Base-by-base conservation (phyloP, 1,284 basidiomycete genomes). In the Trametes pubescens region DNA sequence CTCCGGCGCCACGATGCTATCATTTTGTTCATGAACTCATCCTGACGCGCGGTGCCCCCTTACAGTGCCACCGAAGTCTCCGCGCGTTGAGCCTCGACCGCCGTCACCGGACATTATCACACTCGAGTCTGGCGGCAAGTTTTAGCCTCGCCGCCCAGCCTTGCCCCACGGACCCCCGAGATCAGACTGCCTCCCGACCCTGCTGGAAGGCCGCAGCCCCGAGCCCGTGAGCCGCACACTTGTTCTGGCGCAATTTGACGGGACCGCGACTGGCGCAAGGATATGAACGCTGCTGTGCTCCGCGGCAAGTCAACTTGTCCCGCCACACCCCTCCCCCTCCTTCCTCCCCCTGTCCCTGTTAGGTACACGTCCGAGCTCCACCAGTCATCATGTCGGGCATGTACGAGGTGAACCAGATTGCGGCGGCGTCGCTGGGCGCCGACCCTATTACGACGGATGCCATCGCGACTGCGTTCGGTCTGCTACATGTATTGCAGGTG, bases 331-430 rank as follows among this genome's bases (percentile, higher is more conserved):
- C 40, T 37, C 14, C n/a, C 24, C 60, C 37, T 22, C 26, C 44
- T 40, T 32, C 32, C 46, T 18, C 44, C 40, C 18, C 51, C 29
- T 32, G 9, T 40, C 48, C 29, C 35, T n/a, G n/a, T 16, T 34
- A 38, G 21, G 21, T 32, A 35, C 53, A 38, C 24, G 26, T 13
- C 37, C 37, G 9, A 24, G 46, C 24, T 16, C 44, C 13, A 16
- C 11, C 38, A n/a, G 53, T n/a, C 53, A 56, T 29, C 21, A 61
- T 61, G 60, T 61, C 60, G 60, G 60, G 60, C 53, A 56, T 61
- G 60, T 49, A 61, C 38, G 60, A 61, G 60, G 60, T 61, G 18
- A 61, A 61, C 60, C 38, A 61, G 38, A 61, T 61, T 32, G 60
- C 60, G 21, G 60, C 60, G 14, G 60, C 60, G 22, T 61, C 60